These are phyloP conservation scores for Lanzia echinophila DNA, from an alignment of 2,329 filamentous ascomycete genomes.

Conservation along the genomic window DNA sequence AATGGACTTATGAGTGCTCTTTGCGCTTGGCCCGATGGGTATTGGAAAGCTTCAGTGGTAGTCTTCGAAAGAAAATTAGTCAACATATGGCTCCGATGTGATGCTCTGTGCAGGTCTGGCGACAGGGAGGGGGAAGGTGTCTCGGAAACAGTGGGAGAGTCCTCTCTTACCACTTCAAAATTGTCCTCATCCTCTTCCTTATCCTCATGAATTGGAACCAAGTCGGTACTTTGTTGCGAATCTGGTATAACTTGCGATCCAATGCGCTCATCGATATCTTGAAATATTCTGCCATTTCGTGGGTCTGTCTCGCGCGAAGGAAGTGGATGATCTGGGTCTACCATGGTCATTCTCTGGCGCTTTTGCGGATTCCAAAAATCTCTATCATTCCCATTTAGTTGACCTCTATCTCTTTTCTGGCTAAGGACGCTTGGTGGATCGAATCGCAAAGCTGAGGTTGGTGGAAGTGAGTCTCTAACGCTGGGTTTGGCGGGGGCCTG, in stretches of 20 bases:
- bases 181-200: neutral
- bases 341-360: conserved; percentile 21
- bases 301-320: conserved; percentile 24
- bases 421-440: conserved; percentile 12
- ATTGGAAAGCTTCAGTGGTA: conserved; percentile 3
- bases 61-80: conserved; percentile 20
- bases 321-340: conserved; percentile 27
- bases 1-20: conserved; percentile 12
- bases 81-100: conserved; percentile 7
- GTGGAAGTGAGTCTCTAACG: conserved; percentile 28
- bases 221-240: conserved; percentile 19
- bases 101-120: conserved; percentile 8
- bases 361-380: conserved; percentile 22
- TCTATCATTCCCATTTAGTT: conserved; percentile 11
- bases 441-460: conserved; percentile 28
- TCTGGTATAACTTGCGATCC: conserved; percentile 18
- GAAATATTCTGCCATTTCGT: neutral
- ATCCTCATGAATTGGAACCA: conserved; percentile 10
- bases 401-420: conserved; percentile 23
- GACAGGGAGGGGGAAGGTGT: conserved; percentile 18
- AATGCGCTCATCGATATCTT: conserved; percentile 5
- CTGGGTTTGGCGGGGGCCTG: conserved; percentile 22
- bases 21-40: conserved; percentile 1
- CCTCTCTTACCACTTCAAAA: conserved; percentile 20
- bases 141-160: conserved; percentile 17